These are phyloP conservation scores for Astrephomene gubernaculifera DNA, from an alignment of 139 green algal species.

Conservation along the genomic window DNA sequence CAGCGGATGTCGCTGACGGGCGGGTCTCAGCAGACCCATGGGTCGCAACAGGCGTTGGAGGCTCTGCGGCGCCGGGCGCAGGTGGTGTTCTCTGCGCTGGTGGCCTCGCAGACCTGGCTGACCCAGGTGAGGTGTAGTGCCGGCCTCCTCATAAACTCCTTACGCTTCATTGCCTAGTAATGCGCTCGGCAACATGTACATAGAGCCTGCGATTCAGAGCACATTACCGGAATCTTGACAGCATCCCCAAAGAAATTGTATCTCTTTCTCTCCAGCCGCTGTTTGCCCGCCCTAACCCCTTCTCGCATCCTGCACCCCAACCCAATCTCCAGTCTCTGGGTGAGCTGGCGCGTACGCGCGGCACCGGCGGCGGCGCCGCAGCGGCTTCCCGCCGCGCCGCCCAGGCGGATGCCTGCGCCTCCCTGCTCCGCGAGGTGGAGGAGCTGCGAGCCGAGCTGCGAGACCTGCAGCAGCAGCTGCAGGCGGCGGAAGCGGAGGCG, in stretches of 20 bases:
- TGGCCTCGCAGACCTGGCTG: constrained; percentile 37
- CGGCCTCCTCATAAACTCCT: too few relatives aligned
- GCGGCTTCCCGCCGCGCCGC: background rate
- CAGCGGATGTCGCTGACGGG: constrained; percentile 17
- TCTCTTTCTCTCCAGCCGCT: too few relatives aligned
- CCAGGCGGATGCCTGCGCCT: background rate
- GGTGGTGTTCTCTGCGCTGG: constrained; percentile 15
- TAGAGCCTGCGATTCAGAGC: too few relatives aligned
- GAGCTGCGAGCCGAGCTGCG: background rate
- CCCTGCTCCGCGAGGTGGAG: constrained; percentile 1
- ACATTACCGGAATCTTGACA: too few relatives aligned
- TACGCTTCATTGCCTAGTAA: too few relatives aligned
- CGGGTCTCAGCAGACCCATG: background rate
- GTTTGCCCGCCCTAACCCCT: too few relatives aligned
- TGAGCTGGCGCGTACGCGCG: background rate
- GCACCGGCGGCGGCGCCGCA: background rate
- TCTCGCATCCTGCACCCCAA: too few relatives aligned
- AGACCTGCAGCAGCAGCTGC: background rate
- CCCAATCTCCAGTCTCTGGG: constrained; percentile 21
- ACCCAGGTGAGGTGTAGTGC: too few relatives aligned
- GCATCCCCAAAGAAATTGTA: too few relatives aligned
- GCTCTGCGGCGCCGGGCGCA: constrained; percentile 4
- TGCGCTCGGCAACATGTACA: too few relatives aligned
- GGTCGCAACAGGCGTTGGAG: background rate
- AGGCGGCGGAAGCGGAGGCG: background rate